These are phyloP conservation scores for Helichrysum umbraculigerum DNA, from an alignment of 129 eudicot genomes.

Conservation along the genomic window DNA sequence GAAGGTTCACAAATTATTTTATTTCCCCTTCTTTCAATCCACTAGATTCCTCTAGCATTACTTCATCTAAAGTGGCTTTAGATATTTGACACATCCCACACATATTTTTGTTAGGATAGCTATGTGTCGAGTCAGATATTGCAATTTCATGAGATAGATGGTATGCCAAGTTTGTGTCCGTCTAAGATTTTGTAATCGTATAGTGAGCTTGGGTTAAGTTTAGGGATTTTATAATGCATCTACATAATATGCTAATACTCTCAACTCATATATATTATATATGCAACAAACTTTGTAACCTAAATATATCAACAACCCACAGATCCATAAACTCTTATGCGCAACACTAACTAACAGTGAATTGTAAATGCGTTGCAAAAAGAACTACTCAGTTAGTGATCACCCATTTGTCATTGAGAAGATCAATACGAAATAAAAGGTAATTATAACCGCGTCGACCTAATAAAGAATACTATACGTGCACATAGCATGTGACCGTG, in stretches of 20 bases:
- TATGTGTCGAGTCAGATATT: constrained; percentile 11
- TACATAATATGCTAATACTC: constrained; percentile 6
- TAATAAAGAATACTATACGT: background rate
- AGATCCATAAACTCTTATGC: constrained; percentile 12
- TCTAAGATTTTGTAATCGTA: background rate
- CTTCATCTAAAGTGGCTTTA: background rate
- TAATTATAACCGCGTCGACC: constrained; percentile 6
- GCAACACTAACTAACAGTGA: constrained; percentile 12
- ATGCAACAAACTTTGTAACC: background rate
- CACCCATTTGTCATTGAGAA: constrained; percentile 9
- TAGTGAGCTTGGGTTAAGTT: background rate
- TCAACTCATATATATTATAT: background rate
- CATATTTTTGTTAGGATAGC: background rate
- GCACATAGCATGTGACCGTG: constrained; percentile 26
- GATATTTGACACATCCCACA: constrained; percentile 1
- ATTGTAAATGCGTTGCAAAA: constrained; percentile 11
- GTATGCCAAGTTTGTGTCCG: background rate
- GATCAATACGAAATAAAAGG: background rate
- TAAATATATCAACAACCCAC: background rate
- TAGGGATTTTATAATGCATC: constrained; percentile 18
- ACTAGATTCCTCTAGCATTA: background rate
- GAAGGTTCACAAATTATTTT: background rate
- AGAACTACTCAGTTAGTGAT: constrained; percentile 1
- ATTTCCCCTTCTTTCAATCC: background rate
- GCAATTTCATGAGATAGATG: background rate